Conservation (phyloP, 108 stramenopile genomes). For the Aurantiochytrium sp. region DNA sequence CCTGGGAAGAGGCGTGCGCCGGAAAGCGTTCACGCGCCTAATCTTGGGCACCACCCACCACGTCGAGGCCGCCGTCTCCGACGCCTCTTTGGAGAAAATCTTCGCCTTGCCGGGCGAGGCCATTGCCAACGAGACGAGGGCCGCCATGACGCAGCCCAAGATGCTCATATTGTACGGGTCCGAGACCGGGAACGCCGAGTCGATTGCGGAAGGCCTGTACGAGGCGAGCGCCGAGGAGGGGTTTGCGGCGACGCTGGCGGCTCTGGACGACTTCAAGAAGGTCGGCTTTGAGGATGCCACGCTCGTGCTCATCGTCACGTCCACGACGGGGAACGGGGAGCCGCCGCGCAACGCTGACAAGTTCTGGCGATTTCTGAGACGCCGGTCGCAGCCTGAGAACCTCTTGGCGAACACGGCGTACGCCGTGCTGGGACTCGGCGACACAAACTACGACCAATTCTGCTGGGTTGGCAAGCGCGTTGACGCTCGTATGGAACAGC, state of each 20-base stretch:
- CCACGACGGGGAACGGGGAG: slow-evolving; percentile 86
- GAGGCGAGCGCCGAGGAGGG: neutral
- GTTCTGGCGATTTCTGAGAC: slow-evolving; percentile 67
- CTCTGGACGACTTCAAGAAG: slow-evolving; percentile 27
- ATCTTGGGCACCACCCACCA: too few relatives aligned
- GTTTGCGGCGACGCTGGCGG: neutral
- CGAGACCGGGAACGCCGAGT: slow-evolving; percentile 42
- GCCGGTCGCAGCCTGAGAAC: slow-evolving; percentile 44
- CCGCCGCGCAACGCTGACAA: slow-evolving; percentile 74
- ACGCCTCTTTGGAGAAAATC: too few relatives aligned
- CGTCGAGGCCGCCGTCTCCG: too few relatives aligned
- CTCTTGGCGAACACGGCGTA: neutral
- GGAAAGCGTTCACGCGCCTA: too few relatives aligned
- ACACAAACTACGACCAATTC: slow-evolving; percentile 41
- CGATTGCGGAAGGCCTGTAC: slow-evolving; percentile 38
- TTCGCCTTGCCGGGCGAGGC: too few relatives aligned
- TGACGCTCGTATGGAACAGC: slow-evolving; percentile 22
- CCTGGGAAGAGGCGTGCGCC: too few relatives aligned
- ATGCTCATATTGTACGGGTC: slow-evolving; percentile 41
- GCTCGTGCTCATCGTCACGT: slow-evolving; percentile 60
- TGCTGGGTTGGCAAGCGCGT: slow-evolving; percentile 37
- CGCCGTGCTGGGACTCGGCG: slow-evolving; percentile 32
- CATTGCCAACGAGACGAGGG: too few relatives aligned
- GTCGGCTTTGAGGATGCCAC: neutral
- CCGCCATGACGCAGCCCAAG: too few relatives aligned